Evolutionary conservation across 2,329 filamentous ascomycete species (phyloP), one percentile per base, ranked within the genome.

Genomic region (Cladosporium cucumerinum): DNA sequence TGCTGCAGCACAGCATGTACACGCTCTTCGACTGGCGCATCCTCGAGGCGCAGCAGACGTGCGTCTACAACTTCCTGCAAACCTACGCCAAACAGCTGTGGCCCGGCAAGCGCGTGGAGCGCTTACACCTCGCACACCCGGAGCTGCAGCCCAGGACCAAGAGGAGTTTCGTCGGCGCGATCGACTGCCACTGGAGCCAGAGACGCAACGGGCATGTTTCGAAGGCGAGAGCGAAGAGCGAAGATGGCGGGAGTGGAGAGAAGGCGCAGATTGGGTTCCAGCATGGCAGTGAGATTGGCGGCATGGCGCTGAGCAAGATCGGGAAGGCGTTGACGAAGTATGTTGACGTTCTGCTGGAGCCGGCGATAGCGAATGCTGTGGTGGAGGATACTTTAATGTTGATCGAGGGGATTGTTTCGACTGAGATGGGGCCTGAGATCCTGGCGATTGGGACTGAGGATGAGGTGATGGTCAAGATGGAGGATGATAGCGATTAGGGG

Each of bases 31-130:
- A 61, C 28, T 61, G 58, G 58, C 6, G 14, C 58, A n/a, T 36
- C 28, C 16, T 36, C 58, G 16, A 34, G 6, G 14, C 12, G 8
- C 43, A 61, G 26, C 43, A 61, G 6, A 21, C 23, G 11, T 61
- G 58, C 28, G 23, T 32, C 21, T 51, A 49, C 26, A 21, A 36
- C 23, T 61, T 61, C 59, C 46, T 61, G 7, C 28, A 52, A 23
- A 6, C 30, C 8, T 54, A 61, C 32, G 59, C 43, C 28, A 61
- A 61, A 34, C 21, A 26, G 11, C 59, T 61, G 14, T 61, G 59
- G 59, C 48, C 59, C 4, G 59, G 59, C 21, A 43, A 21, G 23
- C 28, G 16, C 5, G 32, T 32, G 5, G 8, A 39, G 21, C 59
- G 59, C 48, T 14, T 2, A 0, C 59, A 61, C 18, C 59, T 61